Base-by-base conservation (phyloP, 441 rosid species). In the Populus trichocarpa region DNA sequence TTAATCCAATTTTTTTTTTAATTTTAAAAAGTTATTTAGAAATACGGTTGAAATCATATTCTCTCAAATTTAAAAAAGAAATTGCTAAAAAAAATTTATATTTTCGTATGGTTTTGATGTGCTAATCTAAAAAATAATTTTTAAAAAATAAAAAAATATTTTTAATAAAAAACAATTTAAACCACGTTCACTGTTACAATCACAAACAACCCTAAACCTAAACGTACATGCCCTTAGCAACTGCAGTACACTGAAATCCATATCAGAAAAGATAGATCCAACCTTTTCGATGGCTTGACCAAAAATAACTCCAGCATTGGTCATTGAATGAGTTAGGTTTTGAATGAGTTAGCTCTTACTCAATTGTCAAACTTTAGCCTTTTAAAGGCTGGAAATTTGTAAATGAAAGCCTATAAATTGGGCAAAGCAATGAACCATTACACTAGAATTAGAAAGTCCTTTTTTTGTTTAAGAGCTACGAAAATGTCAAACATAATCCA, bases 141-240 rank as follows among this genome's bases (percentile, higher is more conserved):
- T 36, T 36, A 0, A 36, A 36, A 36, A 36, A 5, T 36, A 36
- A 36, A 35, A 35, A 35, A 7, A 36, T 5, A 36, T 36, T 2
- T 36, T 36, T 36, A 8, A 7, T n/a, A 7, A 36, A 36, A 36
- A 36, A 8, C 0, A 36, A 0, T 36, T 36, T 8, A 36, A 36
- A 36, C 0, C 0, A 36, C 0, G 0, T 0, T 0, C 2, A 36
- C 2, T 2, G 0, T 1, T 2, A 36, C 11, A 36, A 36, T 8
- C 2, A 0, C 40, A 36, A 36, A 36, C 40, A 36, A 36, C n/a
- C n/a, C 35, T 32, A 32, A 2, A 2, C 35, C 5, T 2, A 50
- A 25, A 25, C 25, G 25, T 25, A 38, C 12, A 0, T 1, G 32
- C 9, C 69, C 9, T 66, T 1, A 66, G 0, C 69, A 66, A 53